Conservation (phyloP, 345 rosid species). For the Balakata baccata region DNA sequence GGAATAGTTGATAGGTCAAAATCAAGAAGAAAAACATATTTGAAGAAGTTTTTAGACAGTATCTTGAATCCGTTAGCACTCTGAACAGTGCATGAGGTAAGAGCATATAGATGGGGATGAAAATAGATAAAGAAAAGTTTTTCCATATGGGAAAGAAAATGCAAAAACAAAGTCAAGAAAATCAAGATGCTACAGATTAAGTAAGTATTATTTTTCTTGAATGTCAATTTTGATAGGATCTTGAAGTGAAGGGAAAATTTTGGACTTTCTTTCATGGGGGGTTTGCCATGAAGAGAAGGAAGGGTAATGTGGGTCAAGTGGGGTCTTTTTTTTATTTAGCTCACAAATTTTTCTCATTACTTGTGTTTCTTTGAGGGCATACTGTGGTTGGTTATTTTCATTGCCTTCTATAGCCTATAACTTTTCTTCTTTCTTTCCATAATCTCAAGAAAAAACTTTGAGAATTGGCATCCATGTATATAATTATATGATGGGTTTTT, state of each 20-base stretch:
- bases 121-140: constrained; percentile 3
- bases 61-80: constrained; percentile 34
- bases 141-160: constrained; percentile 23
- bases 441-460: too few relatives aligned
- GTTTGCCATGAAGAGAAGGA: constrained; percentile 58
- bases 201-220: constrained; percentile 18
- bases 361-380: too few relatives aligned
- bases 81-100: constrained; percentile 13
- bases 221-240: constrained; percentile 20
- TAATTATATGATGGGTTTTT: too few relatives aligned
- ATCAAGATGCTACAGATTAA: constrained; percentile 25
- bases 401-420: too few relatives aligned
- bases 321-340: too few relatives aligned
- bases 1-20: constrained; percentile 37
- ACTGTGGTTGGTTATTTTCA: too few relatives aligned
- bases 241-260: constrained; percentile 13
- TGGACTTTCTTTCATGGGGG: constrained; percentile 45
- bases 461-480: too few relatives aligned
- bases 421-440: too few relatives aligned
- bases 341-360: too few relatives aligned
- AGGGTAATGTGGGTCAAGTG: constrained; percentile 13
- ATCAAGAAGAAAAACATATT: constrained; percentile 18
- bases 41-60: constrained; percentile 31
- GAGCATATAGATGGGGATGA: too few relatives aligned
- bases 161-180: constrained; percentile 27